phyloP scores from a whole-genome alignment of 345 rosid genomes.

The Populus ilicifolia region DNA sequence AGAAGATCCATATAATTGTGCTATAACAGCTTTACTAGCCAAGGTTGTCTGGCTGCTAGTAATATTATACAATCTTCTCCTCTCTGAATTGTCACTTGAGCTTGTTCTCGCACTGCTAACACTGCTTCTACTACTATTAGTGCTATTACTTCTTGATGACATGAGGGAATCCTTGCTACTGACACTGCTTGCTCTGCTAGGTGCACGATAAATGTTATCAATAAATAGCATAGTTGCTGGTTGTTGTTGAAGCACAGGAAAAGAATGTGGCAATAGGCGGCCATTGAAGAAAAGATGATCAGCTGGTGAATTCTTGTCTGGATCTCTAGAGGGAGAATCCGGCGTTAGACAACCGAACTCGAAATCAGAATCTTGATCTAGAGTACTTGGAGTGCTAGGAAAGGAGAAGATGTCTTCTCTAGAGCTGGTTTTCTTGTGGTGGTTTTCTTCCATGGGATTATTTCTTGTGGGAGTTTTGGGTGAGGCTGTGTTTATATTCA shows the following conservation, averaged over 20 bases:
- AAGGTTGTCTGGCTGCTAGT: constrained; percentile 6
- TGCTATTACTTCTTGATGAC: constrained; percentile 67
- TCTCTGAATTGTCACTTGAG: constrained; percentile 41
- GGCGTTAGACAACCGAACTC: constrained; percentile 65
- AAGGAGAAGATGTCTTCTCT: constrained; percentile 38
- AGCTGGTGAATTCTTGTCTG: constrained; percentile 62
- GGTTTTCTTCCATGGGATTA: constrained; percentile 24
- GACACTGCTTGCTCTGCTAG: constrained; percentile 53
- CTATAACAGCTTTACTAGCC: constrained; percentile 50
- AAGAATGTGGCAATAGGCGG: constrained; percentile 65
- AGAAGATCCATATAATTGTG: constrained; percentile 55
- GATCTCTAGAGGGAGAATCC: constrained; percentile 49
- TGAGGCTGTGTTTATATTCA: background rate
- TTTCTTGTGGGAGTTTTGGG: background rate
- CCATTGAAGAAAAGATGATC: constrained; percentile 83
- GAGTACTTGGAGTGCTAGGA: constrained; percentile 32
- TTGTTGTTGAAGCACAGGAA: constrained; percentile 37
- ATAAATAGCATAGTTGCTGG: background rate
- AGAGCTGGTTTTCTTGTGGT: constrained; percentile 24
- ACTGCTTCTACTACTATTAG: constrained; percentile 66
- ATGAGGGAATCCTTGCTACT: constrained; percentile 45
- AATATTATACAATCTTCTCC: constrained; percentile 16
- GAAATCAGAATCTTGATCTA: constrained; percentile 48
- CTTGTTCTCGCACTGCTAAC: constrained; percentile 63
- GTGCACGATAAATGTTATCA: constrained; percentile 14